Evolutionary conservation across 495 filamentous ascomycete species (phyloP).

Genomic region (Hypomontagnella submonticulosa): DNA sequence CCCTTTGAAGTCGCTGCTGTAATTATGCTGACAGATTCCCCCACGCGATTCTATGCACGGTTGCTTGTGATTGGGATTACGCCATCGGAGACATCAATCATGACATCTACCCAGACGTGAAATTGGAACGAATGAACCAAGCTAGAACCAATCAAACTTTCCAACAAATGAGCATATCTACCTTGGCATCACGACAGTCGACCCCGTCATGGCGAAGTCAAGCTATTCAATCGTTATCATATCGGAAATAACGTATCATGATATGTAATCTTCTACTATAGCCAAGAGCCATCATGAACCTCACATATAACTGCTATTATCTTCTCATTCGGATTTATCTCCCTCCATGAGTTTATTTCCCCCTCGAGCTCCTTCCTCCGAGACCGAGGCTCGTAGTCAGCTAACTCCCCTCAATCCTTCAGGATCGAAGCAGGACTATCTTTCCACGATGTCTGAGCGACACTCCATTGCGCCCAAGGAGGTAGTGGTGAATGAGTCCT

Average conservation of each 20-base stretch:
- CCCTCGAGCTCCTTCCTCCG: not conserved
- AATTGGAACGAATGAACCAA: conserved; percentile 9
- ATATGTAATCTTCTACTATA: conserved; percentile 3
- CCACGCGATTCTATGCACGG: conserved; percentile 13
- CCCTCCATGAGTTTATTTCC: conserved; percentile 5
- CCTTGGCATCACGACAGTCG: conserved; percentile 32
- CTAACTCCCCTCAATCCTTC: not conserved
- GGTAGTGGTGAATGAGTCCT: conserved; percentile 23
- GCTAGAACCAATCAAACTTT: conserved; percentile 27
- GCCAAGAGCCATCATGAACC: not conserved
- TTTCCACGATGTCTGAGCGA: conserved; percentile 24
- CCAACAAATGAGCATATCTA: not conserved
- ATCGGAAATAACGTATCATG: conserved; percentile 17
- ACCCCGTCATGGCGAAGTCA: conserved; percentile 39
- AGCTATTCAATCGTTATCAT: conserved; percentile 29
- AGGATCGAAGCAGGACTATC: not conserved
- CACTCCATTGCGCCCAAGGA: conserved; percentile 27
- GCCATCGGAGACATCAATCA: conserved; percentile 68
- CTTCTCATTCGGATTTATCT: not conserved
- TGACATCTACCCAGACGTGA: conserved; percentile 40
- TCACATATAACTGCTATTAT: conserved; percentile 8
- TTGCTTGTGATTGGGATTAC: conserved; percentile 66
- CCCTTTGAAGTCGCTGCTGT: not conserved
- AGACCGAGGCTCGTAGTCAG: not conserved
- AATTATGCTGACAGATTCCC: conserved; percentile 7